Percentiles rank a stretch among this genome's conserved stretches.
These are phyloP conservation scores for Sporothrix variecibatus DNA, from an alignment of 2,329 filamentous ascomycete species.

Conservation along the genomic window DNA sequence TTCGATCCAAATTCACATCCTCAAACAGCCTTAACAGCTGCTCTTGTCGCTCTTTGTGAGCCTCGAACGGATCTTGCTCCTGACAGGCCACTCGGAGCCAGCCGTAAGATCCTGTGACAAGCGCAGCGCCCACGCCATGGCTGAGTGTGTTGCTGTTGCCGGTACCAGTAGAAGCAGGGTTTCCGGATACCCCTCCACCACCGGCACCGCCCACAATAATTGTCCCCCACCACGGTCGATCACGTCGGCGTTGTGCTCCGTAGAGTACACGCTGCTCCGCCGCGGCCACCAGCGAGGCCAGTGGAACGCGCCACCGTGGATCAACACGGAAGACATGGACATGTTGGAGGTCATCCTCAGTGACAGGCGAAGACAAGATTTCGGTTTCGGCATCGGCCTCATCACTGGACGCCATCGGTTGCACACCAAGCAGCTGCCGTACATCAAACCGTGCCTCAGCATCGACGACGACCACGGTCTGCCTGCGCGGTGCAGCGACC, in stretches of 20 bases:
- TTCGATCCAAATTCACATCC: slow-evolving; percentile 37
- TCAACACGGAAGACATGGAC: slow-evolving; percentile 52
- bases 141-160: slow-evolving; percentile 13
- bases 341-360: slow-evolving; percentile 47
- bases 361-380: slow-evolving; percentile 22
- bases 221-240: slow-evolving; percentile 60
- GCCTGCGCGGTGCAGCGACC: slow-evolving; percentile 49
- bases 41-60: slow-evolving; percentile 40
- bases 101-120: slow-evolving; percentile 48
- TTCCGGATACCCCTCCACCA: slow-evolving; percentile 24
- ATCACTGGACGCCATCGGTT: not conserved
- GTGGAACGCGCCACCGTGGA: slow-evolving; percentile 33
- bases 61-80: not conserved
- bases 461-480: slow-evolving; percentile 58
- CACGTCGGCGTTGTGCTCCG: slow-evolving; percentile 45
- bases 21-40: slow-evolving; percentile 47
- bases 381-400: not conserved
- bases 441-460: slow-evolving; percentile 57
- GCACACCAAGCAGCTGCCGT: slow-evolving; percentile 45
- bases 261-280: slow-evolving; percentile 56
- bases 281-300: slow-evolving; percentile 41
- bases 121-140: slow-evolving; percentile 32
- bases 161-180: slow-evolving; percentile 29
- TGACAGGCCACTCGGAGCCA: slow-evolving; percentile 55
- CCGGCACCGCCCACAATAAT: slow-evolving; percentile 51